Evolutionary conservation across 139 green algal species (phyloP), one percentile per base, ranked within the genome.

Genomic region (Nannochloris sp.): DNA sequence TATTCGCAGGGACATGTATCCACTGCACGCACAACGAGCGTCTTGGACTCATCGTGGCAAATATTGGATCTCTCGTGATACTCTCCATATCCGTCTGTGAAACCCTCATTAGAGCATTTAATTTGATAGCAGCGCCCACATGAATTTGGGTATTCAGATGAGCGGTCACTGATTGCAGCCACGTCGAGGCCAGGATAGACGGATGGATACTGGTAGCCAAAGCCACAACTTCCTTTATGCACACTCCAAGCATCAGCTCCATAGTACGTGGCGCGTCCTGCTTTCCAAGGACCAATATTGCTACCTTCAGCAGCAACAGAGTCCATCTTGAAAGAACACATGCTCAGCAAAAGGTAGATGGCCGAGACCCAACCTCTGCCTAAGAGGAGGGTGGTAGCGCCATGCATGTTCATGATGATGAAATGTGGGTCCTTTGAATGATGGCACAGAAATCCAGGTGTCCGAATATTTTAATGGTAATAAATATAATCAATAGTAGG

Each of bases 1-100:
- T 76, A 76, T 13, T 64, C 43, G 61, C 71, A 78, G 12, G 71
- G 71, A 59, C 70, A 77, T 59, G 44, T 67, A 63, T 77, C 70
- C 0, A 72, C 58, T 23, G 56, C 64, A 12, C 57, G 45, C 2
- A 77, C 59, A 2, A 77, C 70, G 8, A 77, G 17, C 9, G 49
- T 57, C 6, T 43, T 56, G 3, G 10, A 16, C 3, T 20, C 12
- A 28, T 63, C 49, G 14, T 46, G 36, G 49, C 67, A 74, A 8
- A 5, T 49, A 6, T 26, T 48, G 31, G 23, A 55, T 25, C 64
- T 49, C 10, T 49, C 51, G 17, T 49, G 3, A 45, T 12, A 20
- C 26, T 72, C 43, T n/a, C 60, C 67, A 30, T 74, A 74, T 9
- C 67, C 67, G 59, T 77, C 70, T 12, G 33, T 60, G 10, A 72